Base-by-base conservation (phyloP, 2,329 filamentous ascomycete genomes). In the Tolypocladium album region DNA sequence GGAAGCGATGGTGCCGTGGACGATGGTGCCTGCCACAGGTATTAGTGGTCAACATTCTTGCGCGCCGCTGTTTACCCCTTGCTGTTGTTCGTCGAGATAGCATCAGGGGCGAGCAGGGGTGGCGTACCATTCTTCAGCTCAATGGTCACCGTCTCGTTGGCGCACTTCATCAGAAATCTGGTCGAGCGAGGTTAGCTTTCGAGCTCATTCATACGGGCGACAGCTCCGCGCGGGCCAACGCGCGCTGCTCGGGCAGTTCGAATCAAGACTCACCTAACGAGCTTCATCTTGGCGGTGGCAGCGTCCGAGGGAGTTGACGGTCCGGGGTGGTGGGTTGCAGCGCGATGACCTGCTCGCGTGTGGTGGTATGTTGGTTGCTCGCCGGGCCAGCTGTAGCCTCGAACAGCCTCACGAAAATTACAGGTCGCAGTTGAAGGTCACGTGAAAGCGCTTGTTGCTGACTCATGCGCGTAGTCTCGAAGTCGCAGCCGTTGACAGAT, bases 101-200 rank as follows among this genome's bases (percentile, higher is more conserved):
- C 3, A 22, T 17, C 31, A 36, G 50, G 31, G 20, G 9, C 9
- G 11, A 36, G 11, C 4, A 20, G 8, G 24, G 47, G 3, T 31
- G n/a, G n/a, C 9, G 31, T 80, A 94, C 92, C 94, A 84, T 97
- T 97, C 78, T 99, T 99, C 67, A 99, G 82, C 78, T 99, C 94
- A 75, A 99, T 90, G 53, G 93, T 97, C 70, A 97, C 94, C 70
- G 94, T 96, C 81, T 99, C 94, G 77, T 97, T 97, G 76, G 90
- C 87, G 77, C 93, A 97, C 82, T 99, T 99, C 93, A 97, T 97
- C 69, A 99, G 82, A 76, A 99, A 99, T 75, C 94, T 97, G 75
- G 34, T 59, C 64, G 60, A 63, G 64, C 62, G 55, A 64, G 55
- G 57, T 65, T 62, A 56, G 57, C 27, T 36, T n/a, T 22, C 53